phyloP scores from a whole-genome alignment of 192 early-diverging fungal species.

The Linnemannia elongata region DNA sequence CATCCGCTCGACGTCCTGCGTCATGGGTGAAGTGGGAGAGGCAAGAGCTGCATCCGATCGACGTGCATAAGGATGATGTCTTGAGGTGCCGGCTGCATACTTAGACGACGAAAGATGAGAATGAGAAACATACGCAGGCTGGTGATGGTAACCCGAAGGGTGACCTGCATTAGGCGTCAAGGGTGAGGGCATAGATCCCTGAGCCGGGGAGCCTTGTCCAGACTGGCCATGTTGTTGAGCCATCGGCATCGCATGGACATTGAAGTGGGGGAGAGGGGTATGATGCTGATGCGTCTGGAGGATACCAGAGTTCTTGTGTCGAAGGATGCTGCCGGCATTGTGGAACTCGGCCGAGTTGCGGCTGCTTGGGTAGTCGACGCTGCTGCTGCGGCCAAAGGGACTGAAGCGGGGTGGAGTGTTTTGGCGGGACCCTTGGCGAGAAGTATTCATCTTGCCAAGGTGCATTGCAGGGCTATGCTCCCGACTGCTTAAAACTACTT shows the following conservation, averaged over 20 bases:
- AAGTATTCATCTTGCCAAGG: slow-evolving; percentile 29
- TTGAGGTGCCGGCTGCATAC: slow-evolving; percentile 14
- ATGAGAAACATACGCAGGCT: slow-evolving; percentile 6
- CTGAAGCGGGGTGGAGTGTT: slow-evolving; percentile 51
- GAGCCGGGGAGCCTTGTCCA: not conserved
- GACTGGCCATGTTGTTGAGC: not conserved
- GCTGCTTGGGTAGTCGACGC: slow-evolving; percentile 22
- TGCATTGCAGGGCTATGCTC: slow-evolving; percentile 28
- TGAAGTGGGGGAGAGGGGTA: slow-evolving; percentile 51
- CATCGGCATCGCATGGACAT: slow-evolving; percentile 14
- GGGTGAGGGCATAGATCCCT: slow-evolving; percentile 18
- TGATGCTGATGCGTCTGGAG: slow-evolving; percentile 54
- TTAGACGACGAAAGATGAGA: not conserved
- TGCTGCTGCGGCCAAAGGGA: slow-evolving; percentile 38
- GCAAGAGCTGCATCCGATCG: slow-evolving; percentile 19
- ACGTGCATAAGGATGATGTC: slow-evolving; percentile 4
- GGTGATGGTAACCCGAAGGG: slow-evolving; percentile 13
- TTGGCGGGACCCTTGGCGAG: slow-evolving; percentile 43
- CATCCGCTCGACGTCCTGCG: slow-evolving; percentile 55
- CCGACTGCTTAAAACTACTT: slow-evolving; percentile 18
- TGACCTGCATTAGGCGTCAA: slow-evolving; percentile 29
- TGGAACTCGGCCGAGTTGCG: slow-evolving; percentile 23
- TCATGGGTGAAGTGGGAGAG: slow-evolving; percentile 49
- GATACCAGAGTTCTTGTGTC: slow-evolving; percentile 42
- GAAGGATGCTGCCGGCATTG: slow-evolving; percentile 12